Base-by-base conservation (phyloP, 1,284 basidiomycete species). In the Ceratobasidium sp. region DNA sequence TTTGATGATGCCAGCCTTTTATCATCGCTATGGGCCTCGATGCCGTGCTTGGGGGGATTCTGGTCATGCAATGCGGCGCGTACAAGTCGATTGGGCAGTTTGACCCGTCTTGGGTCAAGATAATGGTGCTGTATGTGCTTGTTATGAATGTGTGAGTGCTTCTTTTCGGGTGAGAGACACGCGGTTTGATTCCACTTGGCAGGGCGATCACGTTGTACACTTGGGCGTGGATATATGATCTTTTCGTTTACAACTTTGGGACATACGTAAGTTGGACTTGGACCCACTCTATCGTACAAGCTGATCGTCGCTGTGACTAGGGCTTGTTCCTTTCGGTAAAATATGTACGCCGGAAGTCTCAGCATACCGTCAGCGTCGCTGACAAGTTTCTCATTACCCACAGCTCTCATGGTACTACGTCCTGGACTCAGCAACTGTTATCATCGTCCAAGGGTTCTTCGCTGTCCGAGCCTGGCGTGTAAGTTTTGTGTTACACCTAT, bases 361-460 rank as follows among this genome's bases (percentile, higher is more conserved):
- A 23, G 18, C 20, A 3, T 55, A 5, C 23, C 7, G 62, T 46
- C 41, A 10, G 20, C 41, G 16, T 23, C 8, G 50, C 23, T 73
- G 23, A 60, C 33, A 14, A 27, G 46, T 3, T 18, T 18, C 12
- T 73, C 30, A 3, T n/a, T 20, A 27, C 50, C 5, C 12, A 65
- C 52, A 73, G 70, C 57, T 73, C 20, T 60, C 70, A 7, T 73
- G 70, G 70, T 73, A 59, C n/a, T 73, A 73, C 35, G 76, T 77
- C 2, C 35, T 77, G 65, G 76, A 77, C 50, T 68, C 64, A 27
- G 57, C 57, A 12, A 77, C 76, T 10, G 76, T 77, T 1, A 77
- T 77, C 38, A 66, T 77, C 41, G 76, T 77, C 20, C 76, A 77
- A 52, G 57, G 30, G 14, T 77, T 77, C 30, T 77, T 77, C n/a